Base-by-base conservation (phyloP, 352 stramenopile species). In the Pilasporangium apinafurcum region DNA sequence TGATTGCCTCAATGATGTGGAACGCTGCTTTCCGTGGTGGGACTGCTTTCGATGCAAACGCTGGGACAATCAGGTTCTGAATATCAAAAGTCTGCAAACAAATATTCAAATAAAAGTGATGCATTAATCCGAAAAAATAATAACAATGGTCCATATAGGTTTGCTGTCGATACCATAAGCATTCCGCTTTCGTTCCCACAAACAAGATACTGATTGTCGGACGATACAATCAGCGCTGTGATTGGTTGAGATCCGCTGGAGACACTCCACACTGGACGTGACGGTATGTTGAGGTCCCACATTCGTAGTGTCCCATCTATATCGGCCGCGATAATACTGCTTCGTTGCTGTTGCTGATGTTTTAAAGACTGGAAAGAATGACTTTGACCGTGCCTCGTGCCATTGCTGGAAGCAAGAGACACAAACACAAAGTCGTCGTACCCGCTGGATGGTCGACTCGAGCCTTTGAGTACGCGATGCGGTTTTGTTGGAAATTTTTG, bases 351-450 rank as follows among this genome's bases (percentile, higher is more conserved):
- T 52, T 63, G 30, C 24, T 21, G 8, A n/a, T n/a, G n/a, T n/a
- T n/a, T n/a, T n/a, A n/a, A n/a, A n/a, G n/a, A n/a, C n/a, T n/a
- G n/a, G n/a, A n/a, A n/a, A n/a, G n/a, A n/a, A n/a, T n/a, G n/a
- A n/a, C 27, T 27, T 13, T 27, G 17, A 2, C 10, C 12, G 18
- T n/a, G 31, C 17, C 28, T 27, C 14, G 18, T 22, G 1, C 2
- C 29, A 1, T 28, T 37, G 4, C 48, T n/a, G n/a, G n/a, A n/a
- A n/a, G n/a, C n/a, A n/a, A n/a, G 8, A 31, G 56, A 45, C 10
- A 83, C 29, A 47, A 79, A 91, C 14, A 88, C 30, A n/a, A 91
- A 30, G 44, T 86, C 76, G n/a, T 75, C 84, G 60, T 91, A 91
- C 5, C 79, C 79, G 17, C 65, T 75, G 0, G 75, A 85, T 17